Percentiles rank a stretch among this genome's conserved stretches.
Evolutionary conservation across 202 grass and related monocot genomes (phyloP).

Genomic region (Zoysia matrella): DNA sequence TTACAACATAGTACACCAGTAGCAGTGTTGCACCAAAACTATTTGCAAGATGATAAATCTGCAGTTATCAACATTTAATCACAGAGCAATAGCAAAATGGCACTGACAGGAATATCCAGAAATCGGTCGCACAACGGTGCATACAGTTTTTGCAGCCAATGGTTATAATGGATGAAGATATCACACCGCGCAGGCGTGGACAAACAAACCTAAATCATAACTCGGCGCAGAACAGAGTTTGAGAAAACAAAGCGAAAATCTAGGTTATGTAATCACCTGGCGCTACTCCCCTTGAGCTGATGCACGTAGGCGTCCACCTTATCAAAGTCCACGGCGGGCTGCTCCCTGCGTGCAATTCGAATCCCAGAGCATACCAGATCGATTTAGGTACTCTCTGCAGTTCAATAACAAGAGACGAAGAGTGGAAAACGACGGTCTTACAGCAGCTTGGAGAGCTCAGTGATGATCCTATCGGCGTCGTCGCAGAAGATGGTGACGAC

Average conservation of each 20-base stretch:
- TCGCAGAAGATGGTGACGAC: constrained; percentile 79
- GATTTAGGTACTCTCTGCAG: neutral
- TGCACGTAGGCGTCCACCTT: constrained; percentile 81
- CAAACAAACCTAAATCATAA: neutral
- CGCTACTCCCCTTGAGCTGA: constrained; percentile 88
- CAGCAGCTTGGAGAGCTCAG: constrained; percentile 56
- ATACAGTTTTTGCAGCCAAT: neutral
- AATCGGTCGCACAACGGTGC: neutral
- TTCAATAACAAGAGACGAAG: neutral
- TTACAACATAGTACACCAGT: too few species aligned
- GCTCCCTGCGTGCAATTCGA: constrained; percentile 49
- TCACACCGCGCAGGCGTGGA: neutral
- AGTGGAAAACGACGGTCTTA: constrained; percentile 20
- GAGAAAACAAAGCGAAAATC: neutral
- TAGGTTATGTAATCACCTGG: constrained; percentile 52
- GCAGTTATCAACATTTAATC: neutral
- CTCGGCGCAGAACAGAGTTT: too few species aligned
- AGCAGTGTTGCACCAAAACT: neutral
- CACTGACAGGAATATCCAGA: neutral
- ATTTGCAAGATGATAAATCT: neutral
- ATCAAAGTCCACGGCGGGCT: constrained; percentile 62
- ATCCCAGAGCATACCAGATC: neutral
- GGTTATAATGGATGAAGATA: neutral
- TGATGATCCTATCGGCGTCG: constrained; percentile 60
- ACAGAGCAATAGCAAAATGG: neutral